Conservation (phyloP, 768 basidiomycete genomes). For the Russula sp. region DNA sequence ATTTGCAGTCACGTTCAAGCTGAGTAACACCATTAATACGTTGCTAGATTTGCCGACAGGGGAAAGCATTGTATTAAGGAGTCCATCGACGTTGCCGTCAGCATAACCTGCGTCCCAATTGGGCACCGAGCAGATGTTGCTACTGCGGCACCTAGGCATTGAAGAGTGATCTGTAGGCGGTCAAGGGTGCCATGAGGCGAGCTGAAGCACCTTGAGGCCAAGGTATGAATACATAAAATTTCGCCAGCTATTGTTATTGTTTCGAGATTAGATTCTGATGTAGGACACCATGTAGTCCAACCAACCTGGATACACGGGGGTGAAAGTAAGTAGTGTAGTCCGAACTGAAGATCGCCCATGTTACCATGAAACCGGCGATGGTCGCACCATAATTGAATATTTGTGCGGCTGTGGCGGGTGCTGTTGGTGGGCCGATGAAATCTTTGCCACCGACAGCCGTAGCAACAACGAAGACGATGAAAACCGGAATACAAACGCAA, state of each 20-base stretch:
- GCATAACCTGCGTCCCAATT: slow-evolving; percentile 51
- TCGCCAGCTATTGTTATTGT: slow-evolving; percentile 35
- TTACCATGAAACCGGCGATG: slow-evolving; percentile 69
- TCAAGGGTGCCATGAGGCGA: slow-evolving; percentile 11
- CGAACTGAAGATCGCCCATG: slow-evolving; percentile 52
- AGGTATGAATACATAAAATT: slow-evolving; percentile 61
- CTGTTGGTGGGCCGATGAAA: slow-evolving; percentile 41
- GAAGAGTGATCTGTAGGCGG: slow-evolving; percentile 30
- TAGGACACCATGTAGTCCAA: not conserved
- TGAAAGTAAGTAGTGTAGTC: slow-evolving; percentile 72
- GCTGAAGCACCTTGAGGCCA: slow-evolving; percentile 39
- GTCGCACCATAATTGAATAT: slow-evolving; percentile 63
- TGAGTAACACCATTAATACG: slow-evolving; percentile 62
- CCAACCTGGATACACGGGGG: slow-evolving; percentile 50
- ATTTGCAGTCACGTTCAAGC: slow-evolving; percentile 70
- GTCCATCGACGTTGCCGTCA: slow-evolving; percentile 50
- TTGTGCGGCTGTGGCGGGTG: slow-evolving; percentile 45
- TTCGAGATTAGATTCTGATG: not conserved
- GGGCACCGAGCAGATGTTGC: slow-evolving; percentile 49
- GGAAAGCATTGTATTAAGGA: slow-evolving; percentile 52
- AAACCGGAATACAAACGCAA: slow-evolving; percentile 66
- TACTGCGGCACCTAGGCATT: slow-evolving; percentile 63
- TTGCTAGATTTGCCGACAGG: slow-evolving; percentile 63
- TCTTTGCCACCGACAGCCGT: slow-evolving; percentile 70
- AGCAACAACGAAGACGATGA: slow-evolving; percentile 63